Evolutionary conservation across 225 moss, liverwort and hornwort genomes (phyloP).

Genomic region (Marchantia polymorpha): DNA sequence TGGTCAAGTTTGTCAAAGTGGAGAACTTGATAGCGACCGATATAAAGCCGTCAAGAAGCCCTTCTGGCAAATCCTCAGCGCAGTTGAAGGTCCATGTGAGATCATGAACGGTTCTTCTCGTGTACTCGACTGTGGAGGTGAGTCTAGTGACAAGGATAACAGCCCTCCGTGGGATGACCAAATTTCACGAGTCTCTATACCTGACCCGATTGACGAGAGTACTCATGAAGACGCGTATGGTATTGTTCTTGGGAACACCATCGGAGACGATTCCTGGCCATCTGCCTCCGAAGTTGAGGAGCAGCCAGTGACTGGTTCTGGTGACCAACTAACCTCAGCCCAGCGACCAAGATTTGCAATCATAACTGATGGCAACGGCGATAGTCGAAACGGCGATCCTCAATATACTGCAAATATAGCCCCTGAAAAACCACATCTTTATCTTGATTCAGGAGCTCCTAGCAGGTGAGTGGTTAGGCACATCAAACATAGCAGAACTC

Average conservation of each 20-base stretch:
- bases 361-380: not conserved
- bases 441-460: constrained; percentile 18
- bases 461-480: constrained; percentile 36
- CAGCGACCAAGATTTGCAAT: not conserved
- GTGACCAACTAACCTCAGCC: not conserved
- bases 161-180: not conserved
- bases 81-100: not conserved
- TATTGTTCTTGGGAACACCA: constrained; percentile 6
- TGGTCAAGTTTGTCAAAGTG: not conserved
- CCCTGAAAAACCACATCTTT: not conserved
- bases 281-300: not conserved
- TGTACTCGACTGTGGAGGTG: not conserved
- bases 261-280: constrained; percentile 3
- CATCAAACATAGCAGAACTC: not conserved
- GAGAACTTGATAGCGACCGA: not conserved
- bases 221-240: not conserved
- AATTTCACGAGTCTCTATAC: not conserved
- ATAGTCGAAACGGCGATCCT: constrained; percentile 13
- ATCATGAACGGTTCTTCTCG: not conserved
- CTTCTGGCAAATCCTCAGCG: not conserved
- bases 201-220: constrained; percentile 14
- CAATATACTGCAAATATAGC: constrained; percentile 13
- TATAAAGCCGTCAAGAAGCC: not conserved
- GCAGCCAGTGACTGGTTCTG: not conserved
- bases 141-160: no score